Conservation (phyloP, 2,329 filamentous ascomycete species). For the Chaetomium strumarium region DNA sequence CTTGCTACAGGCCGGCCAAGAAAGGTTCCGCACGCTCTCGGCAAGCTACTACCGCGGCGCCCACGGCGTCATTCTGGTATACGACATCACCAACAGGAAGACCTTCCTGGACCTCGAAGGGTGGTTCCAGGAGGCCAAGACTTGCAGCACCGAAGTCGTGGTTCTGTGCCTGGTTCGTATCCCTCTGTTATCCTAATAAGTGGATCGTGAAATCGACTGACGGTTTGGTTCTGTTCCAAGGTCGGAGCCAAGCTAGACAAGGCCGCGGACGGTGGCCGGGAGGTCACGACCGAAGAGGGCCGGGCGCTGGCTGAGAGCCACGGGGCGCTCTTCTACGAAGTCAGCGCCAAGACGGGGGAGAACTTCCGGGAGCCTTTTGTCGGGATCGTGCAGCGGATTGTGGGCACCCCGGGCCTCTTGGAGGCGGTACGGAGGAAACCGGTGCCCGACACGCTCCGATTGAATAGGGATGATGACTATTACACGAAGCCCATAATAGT, state of each 20-base stretch:
- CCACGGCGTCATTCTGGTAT: constrained; percentile 45
- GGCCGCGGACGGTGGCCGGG: constrained; percentile 32
- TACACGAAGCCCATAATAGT: too few relatives aligned
- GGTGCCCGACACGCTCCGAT: too few relatives aligned
- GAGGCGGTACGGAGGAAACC: constrained; percentile 16
- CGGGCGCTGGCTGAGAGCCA: constrained; percentile 40
- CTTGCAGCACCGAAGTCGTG: constrained; percentile 43
- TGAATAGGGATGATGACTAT: too few relatives aligned
- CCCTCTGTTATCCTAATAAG: not conserved
- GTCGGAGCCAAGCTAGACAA: constrained; percentile 50
- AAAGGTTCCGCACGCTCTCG: constrained; percentile 45
- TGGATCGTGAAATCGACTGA: not conserved
- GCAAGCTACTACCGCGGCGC: constrained; percentile 47
- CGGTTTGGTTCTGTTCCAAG: constrained; percentile 7
- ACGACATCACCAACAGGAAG: constrained; percentile 43
- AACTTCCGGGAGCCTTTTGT: constrained; percentile 47
- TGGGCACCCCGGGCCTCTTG: constrained; percentile 40
- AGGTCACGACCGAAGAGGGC: constrained; percentile 44
- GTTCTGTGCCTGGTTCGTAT: constrained; percentile 41
- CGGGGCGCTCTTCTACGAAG: constrained; percentile 46
- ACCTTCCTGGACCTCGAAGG: constrained; percentile 47
- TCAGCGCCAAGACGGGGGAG: constrained; percentile 48
- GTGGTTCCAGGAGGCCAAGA: constrained; percentile 50
- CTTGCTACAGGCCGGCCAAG: constrained; percentile 36
- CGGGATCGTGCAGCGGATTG: constrained; percentile 45